These are phyloP conservation scores for Glaciozyma martinii DNA, from an alignment of 768 basidiomycete species.

Conservation along the genomic window DNA sequence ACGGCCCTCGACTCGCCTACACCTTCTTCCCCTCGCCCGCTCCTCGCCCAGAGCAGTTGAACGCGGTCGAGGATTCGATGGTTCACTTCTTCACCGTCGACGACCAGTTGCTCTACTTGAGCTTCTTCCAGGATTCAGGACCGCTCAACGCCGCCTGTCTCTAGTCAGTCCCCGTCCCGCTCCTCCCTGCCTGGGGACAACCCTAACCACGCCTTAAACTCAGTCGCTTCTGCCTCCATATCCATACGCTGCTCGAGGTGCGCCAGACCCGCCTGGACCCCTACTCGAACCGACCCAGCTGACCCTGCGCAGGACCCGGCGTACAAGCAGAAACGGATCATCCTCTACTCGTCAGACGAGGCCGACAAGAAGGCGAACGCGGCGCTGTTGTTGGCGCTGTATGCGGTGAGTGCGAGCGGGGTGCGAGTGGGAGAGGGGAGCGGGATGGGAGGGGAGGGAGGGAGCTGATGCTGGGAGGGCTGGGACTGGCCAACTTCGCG, in stretches of 20 bases:
- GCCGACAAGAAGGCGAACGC: conserved; percentile 85
- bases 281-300: background rate
- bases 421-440: too few species aligned
- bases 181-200: too few species aligned
- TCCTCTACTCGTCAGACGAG: conserved; percentile 79
- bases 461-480: too few species aligned
- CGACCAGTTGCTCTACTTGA: conserved; percentile 81
- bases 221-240: conserved; percentile 63
- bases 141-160: conserved; percentile 44
- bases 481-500: too few species aligned
- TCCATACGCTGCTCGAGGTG: conserved; percentile 80
- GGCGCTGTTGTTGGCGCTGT: conserved; percentile 85
- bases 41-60: conserved; percentile 13
- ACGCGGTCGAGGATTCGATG: conserved; percentile 2
- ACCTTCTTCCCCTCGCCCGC: conserved; percentile 23
- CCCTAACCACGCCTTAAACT: background rate
- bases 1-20: conserved; percentile 29
- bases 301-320: conserved; percentile 2
- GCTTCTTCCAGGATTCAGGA: conserved; percentile 92
- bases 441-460: too few species aligned
- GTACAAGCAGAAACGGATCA: conserved; percentile 47
- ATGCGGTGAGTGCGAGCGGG: conserved; percentile 55
- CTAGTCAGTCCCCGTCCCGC: conserved; percentile 17
- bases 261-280: background rate
- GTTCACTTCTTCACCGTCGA: conserved; percentile 91